Conservation (phyloP, 495 filamentous ascomycete species). For the Evansstolkia leycettana region DNA sequence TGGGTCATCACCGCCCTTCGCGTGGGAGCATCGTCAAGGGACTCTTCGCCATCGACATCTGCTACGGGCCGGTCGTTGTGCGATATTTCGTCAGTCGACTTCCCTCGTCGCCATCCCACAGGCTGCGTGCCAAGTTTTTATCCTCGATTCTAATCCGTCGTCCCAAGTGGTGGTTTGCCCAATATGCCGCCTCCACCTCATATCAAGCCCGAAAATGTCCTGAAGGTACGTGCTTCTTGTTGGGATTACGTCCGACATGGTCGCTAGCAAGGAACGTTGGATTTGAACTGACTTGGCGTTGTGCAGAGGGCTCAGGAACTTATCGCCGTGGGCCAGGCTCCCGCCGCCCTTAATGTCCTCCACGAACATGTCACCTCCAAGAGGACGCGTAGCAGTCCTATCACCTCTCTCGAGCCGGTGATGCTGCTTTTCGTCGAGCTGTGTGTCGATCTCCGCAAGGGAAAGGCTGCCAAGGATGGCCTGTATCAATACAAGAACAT, state of each 20-base stretch:
- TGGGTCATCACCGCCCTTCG: constrained; percentile 20
- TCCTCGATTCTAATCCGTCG: neutral
- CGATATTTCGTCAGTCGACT: constrained; percentile 5
- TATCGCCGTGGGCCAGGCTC: constrained; percentile 87
- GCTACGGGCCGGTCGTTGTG: constrained; percentile 15
- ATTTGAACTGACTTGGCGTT: neutral
- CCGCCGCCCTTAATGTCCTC: constrained; percentile 83
- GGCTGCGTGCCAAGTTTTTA: neutral
- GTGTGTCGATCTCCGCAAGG: constrained; percentile 91
- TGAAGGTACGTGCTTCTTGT: constrained; percentile 49
- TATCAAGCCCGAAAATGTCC: constrained; percentile 96
- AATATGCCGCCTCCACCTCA: constrained; percentile 92
- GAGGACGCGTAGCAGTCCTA: constrained; percentile 91
- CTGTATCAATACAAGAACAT: constrained; percentile 99
- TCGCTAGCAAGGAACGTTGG: no score
- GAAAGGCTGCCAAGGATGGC: constrained; percentile 95
- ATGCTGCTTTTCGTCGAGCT: constrained; percentile 97
- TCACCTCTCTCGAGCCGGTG: constrained; percentile 91
- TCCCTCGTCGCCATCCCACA: neutral
- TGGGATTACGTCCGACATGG: no score
- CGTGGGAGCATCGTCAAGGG: constrained; percentile 27
- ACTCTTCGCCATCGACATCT: constrained; percentile 11
- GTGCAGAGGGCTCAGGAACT: constrained; percentile 83
- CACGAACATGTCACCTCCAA: constrained; percentile 99
- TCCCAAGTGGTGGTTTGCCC: constrained; percentile 29